phyloP scores from a whole-genome alignment of 768 basidiomycete genomes.

The Lactifluus volemus region DNA sequence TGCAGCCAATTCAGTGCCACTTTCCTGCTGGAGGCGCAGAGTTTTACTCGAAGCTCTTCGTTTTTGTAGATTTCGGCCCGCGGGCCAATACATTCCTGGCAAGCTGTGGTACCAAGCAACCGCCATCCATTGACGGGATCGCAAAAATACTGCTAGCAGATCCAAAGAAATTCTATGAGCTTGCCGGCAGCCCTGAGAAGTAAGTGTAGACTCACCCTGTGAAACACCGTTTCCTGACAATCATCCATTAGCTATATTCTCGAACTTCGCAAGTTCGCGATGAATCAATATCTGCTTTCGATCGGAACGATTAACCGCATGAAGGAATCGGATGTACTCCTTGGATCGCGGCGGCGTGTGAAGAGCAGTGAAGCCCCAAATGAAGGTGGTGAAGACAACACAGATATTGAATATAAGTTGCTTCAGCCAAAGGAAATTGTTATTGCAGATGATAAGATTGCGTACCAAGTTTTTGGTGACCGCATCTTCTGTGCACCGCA shows the following conservation, averaged over 20 bases:
- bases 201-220: neutral
- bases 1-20: conserved; percentile 62
- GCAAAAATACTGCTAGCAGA: no score
- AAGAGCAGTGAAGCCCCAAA: conserved; percentile 29
- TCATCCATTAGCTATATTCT: conserved; percentile 53
- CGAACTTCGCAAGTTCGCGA: conserved; percentile 80
- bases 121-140: no score
- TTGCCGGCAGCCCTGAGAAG: no score
- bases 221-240: neutral
- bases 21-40: conserved; percentile 45
- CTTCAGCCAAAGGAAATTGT: conserved; percentile 61
- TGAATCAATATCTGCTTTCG: conserved; percentile 52
- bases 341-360: conserved; percentile 55
- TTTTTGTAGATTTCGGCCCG: conserved; percentile 82
- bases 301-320: conserved; percentile 49
- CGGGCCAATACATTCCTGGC: conserved; percentile 76
- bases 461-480: conserved; percentile 71
- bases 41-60: conserved; percentile 75
- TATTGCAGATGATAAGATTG: conserved; percentile 80
- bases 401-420: conserved; percentile 66
- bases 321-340: conserved; percentile 61
- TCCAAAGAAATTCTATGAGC: no score
- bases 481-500: conserved; percentile 73
- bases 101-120: conserved; percentile 49
- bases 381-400: conserved; percentile 63